These are phyloP conservation scores for Dictyophora rubrovolvata DNA, from an alignment of 768 basidiomycete genomes.

Conservation along the genomic window DNA sequence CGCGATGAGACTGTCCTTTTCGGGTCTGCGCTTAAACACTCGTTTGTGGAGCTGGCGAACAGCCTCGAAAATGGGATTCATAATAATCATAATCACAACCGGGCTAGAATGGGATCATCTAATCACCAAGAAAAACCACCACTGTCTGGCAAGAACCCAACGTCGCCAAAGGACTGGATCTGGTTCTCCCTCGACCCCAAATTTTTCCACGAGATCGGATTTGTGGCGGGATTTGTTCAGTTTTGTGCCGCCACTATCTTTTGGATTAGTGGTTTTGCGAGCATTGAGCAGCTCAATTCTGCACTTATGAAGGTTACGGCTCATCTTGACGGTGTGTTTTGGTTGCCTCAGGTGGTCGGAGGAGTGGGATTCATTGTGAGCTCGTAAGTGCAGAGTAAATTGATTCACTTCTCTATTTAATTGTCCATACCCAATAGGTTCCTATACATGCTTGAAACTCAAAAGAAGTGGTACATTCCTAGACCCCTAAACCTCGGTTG, in stretches of 20 bases:
- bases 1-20: constrained; percentile 17
- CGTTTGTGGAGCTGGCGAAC: neutral
- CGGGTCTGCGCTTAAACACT: neutral
- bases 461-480: constrained; percentile 44
- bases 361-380: constrained; percentile 49
- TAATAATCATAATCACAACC: neutral
- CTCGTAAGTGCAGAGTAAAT: constrained; percentile 12
- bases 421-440: constrained; percentile 11
- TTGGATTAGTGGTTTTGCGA: constrained; percentile 42
- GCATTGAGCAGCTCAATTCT: constrained; percentile 27
- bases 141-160: neutral
- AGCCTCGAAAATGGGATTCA: neutral
- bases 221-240: constrained; percentile 40
- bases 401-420: neutral
- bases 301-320: constrained; percentile 20
- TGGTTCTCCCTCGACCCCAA: constrained; percentile 26
- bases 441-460: constrained; percentile 45
- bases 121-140: neutral
- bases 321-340: constrained; percentile 40
- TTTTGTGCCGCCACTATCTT: constrained; percentile 48
- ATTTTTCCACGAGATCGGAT: constrained; percentile 36
- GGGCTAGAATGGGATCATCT: too few relatives aligned
- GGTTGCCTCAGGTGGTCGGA: constrained; percentile 55
- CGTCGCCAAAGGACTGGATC: constrained; percentile 19
- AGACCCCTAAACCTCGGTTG: constrained; percentile 39